Conservation (phyloP, 345 rosid genomes). For the Tarenaya hassleriana region DNA sequence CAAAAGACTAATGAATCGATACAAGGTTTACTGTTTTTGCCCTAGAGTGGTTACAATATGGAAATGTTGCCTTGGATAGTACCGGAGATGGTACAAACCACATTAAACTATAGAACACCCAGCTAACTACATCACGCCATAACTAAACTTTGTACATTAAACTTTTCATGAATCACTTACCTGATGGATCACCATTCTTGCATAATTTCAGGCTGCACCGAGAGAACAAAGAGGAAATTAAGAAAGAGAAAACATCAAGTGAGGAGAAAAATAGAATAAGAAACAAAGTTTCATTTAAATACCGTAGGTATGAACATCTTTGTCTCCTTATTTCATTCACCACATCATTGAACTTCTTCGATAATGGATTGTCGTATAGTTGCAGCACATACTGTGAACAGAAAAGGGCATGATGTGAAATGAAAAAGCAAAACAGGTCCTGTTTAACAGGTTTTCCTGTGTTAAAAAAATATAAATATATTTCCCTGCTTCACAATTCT, state of each 20-base stretch:
- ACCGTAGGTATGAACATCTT: slow-evolving; percentile 82
- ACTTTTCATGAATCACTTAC: slow-evolving; percentile 37
- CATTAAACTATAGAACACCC: too few relatives aligned
- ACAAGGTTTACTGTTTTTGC: too few relatives aligned
- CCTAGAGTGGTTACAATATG: too few relatives aligned
- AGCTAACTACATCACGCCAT: neutral
- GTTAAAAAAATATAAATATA: slow-evolving; percentile 1
- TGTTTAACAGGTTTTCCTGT: neutral
- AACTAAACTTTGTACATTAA: slow-evolving; percentile 1
- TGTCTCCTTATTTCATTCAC: slow-evolving; percentile 65
- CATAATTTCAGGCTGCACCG: slow-evolving; percentile 64
- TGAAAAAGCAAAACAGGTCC: neutral
- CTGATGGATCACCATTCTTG: slow-evolving; percentile 90
- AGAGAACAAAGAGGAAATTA: slow-evolving; percentile 13
- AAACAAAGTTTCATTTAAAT: slow-evolving; percentile 8
- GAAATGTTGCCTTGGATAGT: too few relatives aligned
- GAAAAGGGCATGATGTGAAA: slow-evolving; percentile 15
- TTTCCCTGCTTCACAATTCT: neutral
- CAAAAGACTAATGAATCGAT: neutral
- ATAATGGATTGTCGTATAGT: slow-evolving; percentile 60
- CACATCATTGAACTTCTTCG: slow-evolving; percentile 63
- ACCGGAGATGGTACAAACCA: too few relatives aligned
- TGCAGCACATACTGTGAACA: slow-evolving; percentile 52
- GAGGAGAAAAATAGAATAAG: neutral
- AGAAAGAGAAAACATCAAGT: slow-evolving; percentile 1